Percentiles rank a stretch among this genome's conserved stretches.
Conservation (phyloP, 2,329 filamentous ascomycete species). For the Colletotrichum tabaci region DNA sequence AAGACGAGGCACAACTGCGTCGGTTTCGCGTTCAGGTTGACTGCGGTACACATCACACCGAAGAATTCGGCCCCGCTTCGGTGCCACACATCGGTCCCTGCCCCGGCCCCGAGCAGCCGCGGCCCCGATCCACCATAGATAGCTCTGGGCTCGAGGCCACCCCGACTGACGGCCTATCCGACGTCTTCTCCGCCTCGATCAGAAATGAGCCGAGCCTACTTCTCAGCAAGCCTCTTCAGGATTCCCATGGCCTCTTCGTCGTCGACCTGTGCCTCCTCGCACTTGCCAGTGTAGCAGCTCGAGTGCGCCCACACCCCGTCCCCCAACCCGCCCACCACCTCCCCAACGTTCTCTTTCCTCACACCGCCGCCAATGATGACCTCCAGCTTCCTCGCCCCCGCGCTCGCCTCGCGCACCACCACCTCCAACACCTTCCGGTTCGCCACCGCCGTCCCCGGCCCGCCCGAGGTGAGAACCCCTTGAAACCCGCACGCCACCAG, state of each 20-base stretch:
- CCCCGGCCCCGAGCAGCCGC: not conserved
- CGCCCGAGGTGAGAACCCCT: conserved; percentile 69
- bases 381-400: conserved; percentile 53
- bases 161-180: not conserved
- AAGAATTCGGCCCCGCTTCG: not conserved
- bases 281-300: conserved; percentile 54
- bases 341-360: conserved; percentile 56
- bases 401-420: conserved; percentile 51
- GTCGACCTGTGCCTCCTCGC: conserved; percentile 32
- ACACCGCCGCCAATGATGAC: conserved; percentile 69
- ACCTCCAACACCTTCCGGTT: conserved; percentile 56
- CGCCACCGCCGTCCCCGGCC: conserved; percentile 56
- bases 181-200: too few relatives aligned
- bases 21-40: not conserved
- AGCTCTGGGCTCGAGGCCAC: not conserved
- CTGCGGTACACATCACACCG: not conserved
- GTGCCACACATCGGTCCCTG: not conserved
- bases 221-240: conserved; percentile 28
- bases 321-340: conserved; percentile 49
- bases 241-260: conserved; percentile 39
- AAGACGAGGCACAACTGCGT: not conserved
- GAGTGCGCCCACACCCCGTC: conserved; percentile 63
- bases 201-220: not conserved
- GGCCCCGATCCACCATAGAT: not conserved
- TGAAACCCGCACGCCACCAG: conserved; percentile 63